These are phyloP conservation scores for Akanthomyces muscarius DNA, from an alignment of 2,329 filamentous ascomycete genomes.

Conservation along the genomic window DNA sequence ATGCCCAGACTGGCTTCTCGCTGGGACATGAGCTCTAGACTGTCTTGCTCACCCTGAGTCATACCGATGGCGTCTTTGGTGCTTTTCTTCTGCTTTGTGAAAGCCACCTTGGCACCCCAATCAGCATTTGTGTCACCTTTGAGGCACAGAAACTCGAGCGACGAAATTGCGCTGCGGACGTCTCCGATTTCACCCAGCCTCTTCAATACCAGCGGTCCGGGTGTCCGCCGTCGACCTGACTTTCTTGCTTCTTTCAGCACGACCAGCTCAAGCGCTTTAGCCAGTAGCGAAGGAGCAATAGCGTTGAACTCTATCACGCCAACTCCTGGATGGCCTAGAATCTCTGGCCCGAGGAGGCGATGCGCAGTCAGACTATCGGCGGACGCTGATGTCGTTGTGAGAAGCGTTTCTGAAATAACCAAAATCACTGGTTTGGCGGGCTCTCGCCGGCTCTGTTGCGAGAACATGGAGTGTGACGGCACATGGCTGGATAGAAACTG, in stretches of 20 bases:
- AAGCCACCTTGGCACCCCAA: slow-evolving; percentile 71
- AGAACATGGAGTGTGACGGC: slow-evolving; percentile 49
- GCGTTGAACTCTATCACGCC: slow-evolving; percentile 88
- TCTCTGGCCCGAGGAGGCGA: slow-evolving; percentile 79
- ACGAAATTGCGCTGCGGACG: slow-evolving; percentile 85
- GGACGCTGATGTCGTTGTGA: slow-evolving; percentile 79
- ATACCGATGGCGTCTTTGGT: slow-evolving; percentile 54
- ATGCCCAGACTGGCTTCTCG: slow-evolving; percentile 88
- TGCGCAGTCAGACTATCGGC: slow-evolving; percentile 92
- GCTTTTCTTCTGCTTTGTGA: slow-evolving; percentile 63
- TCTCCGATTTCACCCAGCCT: slow-evolving; percentile 83
- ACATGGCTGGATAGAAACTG: slow-evolving; percentile 69
- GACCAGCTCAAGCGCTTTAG: slow-evolving; percentile 77
- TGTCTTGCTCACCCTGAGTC: slow-evolving; percentile 75
- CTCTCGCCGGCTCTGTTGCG: slow-evolving; percentile 38
- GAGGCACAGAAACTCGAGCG: slow-evolving; percentile 86
- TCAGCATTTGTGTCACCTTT: slow-evolving; percentile 70
- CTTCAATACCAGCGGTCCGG: slow-evolving; percentile 74
- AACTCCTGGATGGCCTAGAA: slow-evolving; percentile 75
- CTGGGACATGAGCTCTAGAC: slow-evolving; percentile 74
- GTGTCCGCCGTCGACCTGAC: slow-evolving; percentile 70
- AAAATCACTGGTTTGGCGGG: slow-evolving; percentile 72
- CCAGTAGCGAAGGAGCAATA: slow-evolving; percentile 79
- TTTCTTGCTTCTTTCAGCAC: slow-evolving; percentile 80
- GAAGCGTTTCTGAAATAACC: slow-evolving; percentile 84